phyloP scores from a whole-genome alignment of 345 rosid species.

The Angophora floribunda region DNA sequence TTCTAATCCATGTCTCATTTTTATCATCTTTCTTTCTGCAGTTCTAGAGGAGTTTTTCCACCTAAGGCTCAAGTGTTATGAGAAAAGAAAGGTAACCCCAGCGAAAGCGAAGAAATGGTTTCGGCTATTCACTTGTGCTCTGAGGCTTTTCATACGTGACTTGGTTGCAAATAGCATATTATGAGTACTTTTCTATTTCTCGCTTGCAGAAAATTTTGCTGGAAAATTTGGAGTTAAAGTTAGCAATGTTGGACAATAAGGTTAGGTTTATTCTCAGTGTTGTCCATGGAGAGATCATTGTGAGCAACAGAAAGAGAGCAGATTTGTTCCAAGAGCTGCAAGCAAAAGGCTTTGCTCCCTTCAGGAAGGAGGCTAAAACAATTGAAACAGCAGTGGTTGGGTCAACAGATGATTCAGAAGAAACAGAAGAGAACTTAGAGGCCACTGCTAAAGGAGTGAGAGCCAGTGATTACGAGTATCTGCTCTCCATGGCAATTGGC shows the following conservation, averaged over 20 bases:
- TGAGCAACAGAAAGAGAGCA: constrained; percentile 79
- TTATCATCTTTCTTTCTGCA: constrained; percentile 10
- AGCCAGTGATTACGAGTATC: constrained; percentile 74
- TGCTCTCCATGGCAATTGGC: constrained; percentile 77
- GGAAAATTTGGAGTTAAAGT: constrained; percentile 53
- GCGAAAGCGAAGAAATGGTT: neutral
- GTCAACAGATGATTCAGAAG: constrained; percentile 44
- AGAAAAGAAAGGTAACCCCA: constrained; percentile 52
- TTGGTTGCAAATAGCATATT: neutral
- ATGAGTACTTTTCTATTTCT: neutral
- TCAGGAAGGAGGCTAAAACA: constrained; percentile 50
- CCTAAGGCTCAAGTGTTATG: constrained; percentile 62
- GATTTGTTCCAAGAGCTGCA: constrained; percentile 67
- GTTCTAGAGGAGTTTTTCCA: constrained; percentile 82
- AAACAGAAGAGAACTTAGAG: constrained; percentile 35
- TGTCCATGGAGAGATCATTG: constrained; percentile 75
- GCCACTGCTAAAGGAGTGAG: neutral
- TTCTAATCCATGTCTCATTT: neutral
- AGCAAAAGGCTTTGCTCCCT: constrained; percentile 73
- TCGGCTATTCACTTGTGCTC: neutral
- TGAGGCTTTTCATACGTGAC: neutral
- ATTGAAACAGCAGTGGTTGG: constrained; percentile 62
- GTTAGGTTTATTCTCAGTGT: constrained; percentile 84
- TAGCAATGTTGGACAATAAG: constrained; percentile 74
- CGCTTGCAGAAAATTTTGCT: constrained; percentile 44